Conservation (phyloP, 306 rosid genomes). For the Prunus armeniaca region DNA sequence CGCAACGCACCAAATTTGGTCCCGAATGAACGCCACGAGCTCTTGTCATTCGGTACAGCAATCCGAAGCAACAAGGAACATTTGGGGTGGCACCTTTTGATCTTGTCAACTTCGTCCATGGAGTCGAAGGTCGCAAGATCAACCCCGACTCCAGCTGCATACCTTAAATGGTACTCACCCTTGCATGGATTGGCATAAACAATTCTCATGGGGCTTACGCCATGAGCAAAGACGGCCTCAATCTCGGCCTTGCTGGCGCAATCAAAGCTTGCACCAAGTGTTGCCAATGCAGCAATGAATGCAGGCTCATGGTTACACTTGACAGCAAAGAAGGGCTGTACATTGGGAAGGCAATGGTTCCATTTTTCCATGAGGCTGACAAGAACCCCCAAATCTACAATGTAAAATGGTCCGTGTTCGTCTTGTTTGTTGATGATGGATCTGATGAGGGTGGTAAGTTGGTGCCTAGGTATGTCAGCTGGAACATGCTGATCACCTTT, state of each 20-base stretch:
- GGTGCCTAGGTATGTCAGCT: background rate
- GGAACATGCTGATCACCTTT: background rate
- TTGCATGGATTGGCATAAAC: slow-evolving; percentile 20
- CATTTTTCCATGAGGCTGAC: slow-evolving; percentile 7
- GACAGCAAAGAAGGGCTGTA: slow-evolving; percentile 1
- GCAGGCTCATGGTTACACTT: slow-evolving; percentile 13
- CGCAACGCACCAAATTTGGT: slow-evolving; percentile 1
- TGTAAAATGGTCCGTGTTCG: background rate
- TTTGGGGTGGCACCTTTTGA: slow-evolving; percentile 11
- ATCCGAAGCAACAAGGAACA: slow-evolving; percentile 11
- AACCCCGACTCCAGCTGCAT: slow-evolving; percentile 6
- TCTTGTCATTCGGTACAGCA: background rate
- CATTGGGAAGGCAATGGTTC: slow-evolving; percentile 1
- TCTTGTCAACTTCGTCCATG: slow-evolving; percentile 4
- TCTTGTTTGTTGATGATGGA: slow-evolving; percentile 18
- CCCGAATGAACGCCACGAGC: background rate
- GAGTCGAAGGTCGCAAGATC: slow-evolving; percentile 12
- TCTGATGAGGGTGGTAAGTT: background rate
- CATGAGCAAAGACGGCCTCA: slow-evolving; percentile 3
- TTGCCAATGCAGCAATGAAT: slow-evolving; percentile 8
- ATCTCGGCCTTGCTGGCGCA: slow-evolving; percentile 18
- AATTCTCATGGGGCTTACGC: background rate
- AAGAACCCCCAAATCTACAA: slow-evolving; percentile 4
- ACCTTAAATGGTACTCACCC: slow-evolving; percentile 12
- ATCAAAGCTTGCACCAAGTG: slow-evolving; percentile 12